A percentile compares a stretch with the other conserved stretches of the same genome.
phyloP scores from a whole-genome alignment of 495 filamentous ascomycete species.

The Tuber brumale region DNA sequence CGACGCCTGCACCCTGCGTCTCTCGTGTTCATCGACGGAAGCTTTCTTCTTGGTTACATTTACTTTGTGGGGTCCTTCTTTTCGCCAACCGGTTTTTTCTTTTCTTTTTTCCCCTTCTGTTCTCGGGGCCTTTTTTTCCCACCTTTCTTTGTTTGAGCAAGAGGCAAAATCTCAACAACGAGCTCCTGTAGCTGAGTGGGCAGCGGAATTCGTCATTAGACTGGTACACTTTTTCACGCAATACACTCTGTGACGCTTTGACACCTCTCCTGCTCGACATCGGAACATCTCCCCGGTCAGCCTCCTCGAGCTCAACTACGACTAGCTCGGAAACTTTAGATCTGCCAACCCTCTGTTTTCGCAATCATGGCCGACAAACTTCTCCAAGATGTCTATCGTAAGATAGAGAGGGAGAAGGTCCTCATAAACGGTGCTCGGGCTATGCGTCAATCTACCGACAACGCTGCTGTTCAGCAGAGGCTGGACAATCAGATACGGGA shows the following conservation, averaged over 20 bases:
- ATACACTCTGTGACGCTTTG: background rate
- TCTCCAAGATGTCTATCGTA: constrained; percentile 68
- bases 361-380: constrained; percentile 39
- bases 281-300: background rate
- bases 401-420: constrained; percentile 96
- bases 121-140: background rate
- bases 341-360: background rate
- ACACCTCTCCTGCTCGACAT: background rate
- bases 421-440: constrained; percentile 88
- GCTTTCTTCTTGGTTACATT: constrained; percentile 5
- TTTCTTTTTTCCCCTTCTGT: background rate
- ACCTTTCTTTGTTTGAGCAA: background rate
- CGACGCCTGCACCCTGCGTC: background rate
- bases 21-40: background rate
- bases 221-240: background rate
- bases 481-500: constrained; percentile 90
- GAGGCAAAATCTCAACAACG: background rate
- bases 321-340: background rate
- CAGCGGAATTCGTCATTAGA: constrained; percentile 1
- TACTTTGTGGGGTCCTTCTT: constrained; percentile 2
- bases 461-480: constrained; percentile 77
- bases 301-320: background rate
- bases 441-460: constrained; percentile 92
- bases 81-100: background rate
- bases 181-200: background rate